Evolutionary conservation across 169 alveolate species (phyloP), one percentile per base, ranked within the genome.

Genomic region (Eimeria maxima): DNA sequence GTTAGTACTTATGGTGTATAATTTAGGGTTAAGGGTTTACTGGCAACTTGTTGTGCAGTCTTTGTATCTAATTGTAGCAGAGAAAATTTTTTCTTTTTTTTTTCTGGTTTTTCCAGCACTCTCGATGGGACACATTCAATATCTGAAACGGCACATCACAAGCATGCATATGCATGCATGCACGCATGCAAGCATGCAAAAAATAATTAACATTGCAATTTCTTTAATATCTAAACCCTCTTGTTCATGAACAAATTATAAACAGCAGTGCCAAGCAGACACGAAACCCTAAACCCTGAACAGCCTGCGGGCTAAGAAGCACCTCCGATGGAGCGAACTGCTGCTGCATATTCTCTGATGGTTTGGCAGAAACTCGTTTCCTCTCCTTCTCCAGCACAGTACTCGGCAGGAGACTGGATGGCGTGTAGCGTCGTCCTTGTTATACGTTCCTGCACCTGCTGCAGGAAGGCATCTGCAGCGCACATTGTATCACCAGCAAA

Each of bases 201-300:
- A n/a, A n/a, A n/a, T n/a, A n/a, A n/a, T n/a, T n/a, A n/a, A n/a
- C n/a, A n/a, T n/a, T n/a, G n/a, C n/a, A n/a, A n/a, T n/a, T n/a
- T n/a, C n/a, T n/a, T n/a, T n/a, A n/a, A n/a, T n/a, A n/a, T n/a
- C n/a, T n/a, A n/a, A n/a, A n/a, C n/a, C n/a, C n/a, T n/a, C n/a
- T n/a, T n/a, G n/a, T n/a, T n/a, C n/a, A n/a, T n/a, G n/a, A n/a
- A n/a, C n/a, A n/a, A n/a, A n/a, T n/a, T n/a, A n/a, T n/a, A n/a
- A n/a, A n/a, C n/a, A n/a, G n/a, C n/a, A n/a, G n/a, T n/a, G n/a
- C n/a, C n/a, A 50, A 50, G 57, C 57, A 50, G 11, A 50, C 57
- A 7, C 57, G 22, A 71, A 71, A 71, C 81, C 81, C 81, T 38
- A 71, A 71, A 71, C 81, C 81, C 81, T 71, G 27, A 69, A 69